Percentiles rank a stretch among this genome's conserved stretches.
These are phyloP conservation scores for Obba rivulosa DNA, from an alignment of 768 basidiomycete species.

Conservation along the genomic window DNA sequence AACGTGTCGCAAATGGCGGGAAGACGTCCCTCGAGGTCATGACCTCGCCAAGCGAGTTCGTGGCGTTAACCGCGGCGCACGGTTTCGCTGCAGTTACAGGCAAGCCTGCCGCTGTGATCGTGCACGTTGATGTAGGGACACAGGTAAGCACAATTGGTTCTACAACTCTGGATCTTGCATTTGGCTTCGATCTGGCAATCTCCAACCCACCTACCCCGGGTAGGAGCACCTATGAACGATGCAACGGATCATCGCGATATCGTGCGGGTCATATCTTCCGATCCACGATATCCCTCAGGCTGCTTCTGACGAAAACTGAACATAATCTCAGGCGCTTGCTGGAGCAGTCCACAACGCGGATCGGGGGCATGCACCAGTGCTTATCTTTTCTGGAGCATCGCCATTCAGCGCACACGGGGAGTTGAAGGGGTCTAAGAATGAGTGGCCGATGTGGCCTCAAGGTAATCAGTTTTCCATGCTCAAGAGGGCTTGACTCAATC, in stretches of 20 bases:
- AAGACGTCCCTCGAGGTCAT: constrained; percentile 45
- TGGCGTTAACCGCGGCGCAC: constrained; percentile 66
- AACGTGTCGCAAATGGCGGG: constrained; percentile 35
- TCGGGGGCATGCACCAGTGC: constrained; percentile 50
- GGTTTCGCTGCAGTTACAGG: constrained; percentile 64
- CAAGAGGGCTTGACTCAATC: not conserved
- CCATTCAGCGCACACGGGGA: constrained; percentile 55
- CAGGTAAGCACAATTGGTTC: constrained; percentile 35
- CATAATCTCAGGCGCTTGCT: constrained; percentile 46
- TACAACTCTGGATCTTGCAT: not conserved
- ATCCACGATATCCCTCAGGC: too few species aligned
- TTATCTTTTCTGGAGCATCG: constrained; percentile 70
- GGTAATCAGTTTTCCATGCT: constrained; percentile 28
- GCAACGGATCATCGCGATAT: too few species aligned
- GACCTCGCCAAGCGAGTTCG: constrained; percentile 75
- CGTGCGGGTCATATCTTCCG: too few species aligned
- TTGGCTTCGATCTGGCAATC: not conserved
- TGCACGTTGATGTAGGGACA: constrained; percentile 71
- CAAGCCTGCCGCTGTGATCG: constrained; percentile 64
- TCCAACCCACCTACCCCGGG: not conserved
- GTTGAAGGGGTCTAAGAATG: constrained; percentile 58
- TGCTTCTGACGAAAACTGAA: not conserved
- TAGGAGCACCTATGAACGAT: not conserved
- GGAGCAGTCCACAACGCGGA: constrained; percentile 73
- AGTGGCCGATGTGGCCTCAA: constrained; percentile 73